phyloP scores from a whole-genome alignment of 805 yeast genomes.

The Saccharomycopsis sp. region DNA sequence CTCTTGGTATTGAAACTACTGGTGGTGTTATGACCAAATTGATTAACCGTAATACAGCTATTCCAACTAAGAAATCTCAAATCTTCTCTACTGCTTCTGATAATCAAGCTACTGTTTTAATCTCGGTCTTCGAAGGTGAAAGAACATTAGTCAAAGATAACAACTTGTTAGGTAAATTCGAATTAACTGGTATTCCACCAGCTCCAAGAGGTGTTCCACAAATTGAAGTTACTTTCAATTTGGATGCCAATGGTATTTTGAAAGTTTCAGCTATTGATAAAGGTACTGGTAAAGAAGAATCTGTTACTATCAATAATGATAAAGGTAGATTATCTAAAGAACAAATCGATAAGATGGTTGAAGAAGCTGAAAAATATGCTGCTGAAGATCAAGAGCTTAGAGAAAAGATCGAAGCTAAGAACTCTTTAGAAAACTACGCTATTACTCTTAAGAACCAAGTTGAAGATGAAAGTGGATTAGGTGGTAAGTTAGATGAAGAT shows the following conservation, averaged over 20 bases:
- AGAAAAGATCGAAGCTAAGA: constrained; percentile 80
- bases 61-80: constrained; percentile 92
- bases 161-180: constrained; percentile 80
- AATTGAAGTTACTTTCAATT: constrained; percentile 80
- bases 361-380: constrained; percentile 91
- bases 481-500: constrained; percentile 74
- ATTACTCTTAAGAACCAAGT: constrained; percentile 42
- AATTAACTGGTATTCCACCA: constrained; percentile 78
- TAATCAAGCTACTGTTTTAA: constrained; percentile 90
- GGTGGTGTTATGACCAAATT: constrained; percentile 97
- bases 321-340: constrained; percentile 91
- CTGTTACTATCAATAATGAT: constrained; percentile 86
- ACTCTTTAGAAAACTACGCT: constrained; percentile 80
- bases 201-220: constrained; percentile 91
- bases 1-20: constrained; percentile 92
- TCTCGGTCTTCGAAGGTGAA: constrained; percentile 94
- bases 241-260: constrained; percentile 81
- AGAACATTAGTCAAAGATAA: constrained; percentile 91
- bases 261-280: constrained; percentile 83
- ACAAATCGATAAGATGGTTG: constrained; percentile 95
- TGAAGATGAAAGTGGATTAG: constrained; percentile 24
- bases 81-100: constrained; percentile 93
- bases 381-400: constrained; percentile 82
- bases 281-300: constrained; percentile 88
- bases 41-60: constrained; percentile 90